Conservation (phyloP, 1,284 basidiomycete genomes). For the Fomitopsis betulina region DNA sequence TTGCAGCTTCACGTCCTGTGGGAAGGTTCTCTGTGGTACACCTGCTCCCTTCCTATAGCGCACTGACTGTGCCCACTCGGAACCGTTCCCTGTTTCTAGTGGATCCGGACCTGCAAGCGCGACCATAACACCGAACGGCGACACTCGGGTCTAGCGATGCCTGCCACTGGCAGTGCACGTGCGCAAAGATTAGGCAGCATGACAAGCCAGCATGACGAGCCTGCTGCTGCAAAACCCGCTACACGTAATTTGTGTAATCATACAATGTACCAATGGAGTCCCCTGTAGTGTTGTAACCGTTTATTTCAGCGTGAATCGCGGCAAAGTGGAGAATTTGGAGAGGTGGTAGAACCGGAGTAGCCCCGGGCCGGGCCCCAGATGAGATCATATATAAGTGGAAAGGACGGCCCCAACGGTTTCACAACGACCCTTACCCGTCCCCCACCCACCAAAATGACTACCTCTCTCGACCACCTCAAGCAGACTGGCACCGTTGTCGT, state of each 20-base stretch:
- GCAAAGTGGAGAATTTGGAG: not conserved
- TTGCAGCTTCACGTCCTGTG: not conserved
- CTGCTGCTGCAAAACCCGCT: not conserved
- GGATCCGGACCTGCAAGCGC: not conserved
- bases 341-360: not conserved
- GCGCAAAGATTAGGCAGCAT: not conserved
- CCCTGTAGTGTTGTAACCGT: not conserved
- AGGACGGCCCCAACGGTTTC: not conserved
- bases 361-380: not conserved
- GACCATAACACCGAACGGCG: not conserved
- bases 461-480: conserved; percentile 85
- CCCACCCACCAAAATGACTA: conserved; percentile 61
- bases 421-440: conserved; percentile 5
- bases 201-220: not conserved
- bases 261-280: not conserved
- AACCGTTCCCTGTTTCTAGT: too few relatives aligned
- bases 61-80: not conserved
- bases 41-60: not conserved
- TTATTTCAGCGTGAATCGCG: not conserved
- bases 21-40: not conserved
- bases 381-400: not conserved
- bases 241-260: not conserved
- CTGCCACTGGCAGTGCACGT: not conserved
- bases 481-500: conserved; percentile 92
- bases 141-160: not conserved